Percentiles rank a stretch among this genome's conserved stretches.
Evolutionary conservation across 2,329 filamentous ascomycete species (phyloP).

Genomic region (Zymoseptoria passerinii): DNA sequence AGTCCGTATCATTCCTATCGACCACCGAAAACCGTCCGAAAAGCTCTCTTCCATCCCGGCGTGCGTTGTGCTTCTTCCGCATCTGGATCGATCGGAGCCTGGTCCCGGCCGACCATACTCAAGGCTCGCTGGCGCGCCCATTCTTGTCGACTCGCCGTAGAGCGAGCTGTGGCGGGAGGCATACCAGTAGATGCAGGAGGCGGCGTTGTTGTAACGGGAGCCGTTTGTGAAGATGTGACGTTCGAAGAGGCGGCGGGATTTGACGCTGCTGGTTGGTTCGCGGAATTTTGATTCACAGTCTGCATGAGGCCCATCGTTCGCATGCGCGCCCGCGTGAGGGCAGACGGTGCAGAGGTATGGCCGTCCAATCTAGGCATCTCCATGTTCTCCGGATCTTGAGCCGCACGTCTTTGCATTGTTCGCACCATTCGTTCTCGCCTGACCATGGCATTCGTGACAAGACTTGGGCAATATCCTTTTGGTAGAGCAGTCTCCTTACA

Average conservation of each 20-base stretch:
- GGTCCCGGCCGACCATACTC: slow-evolving; percentile 32
- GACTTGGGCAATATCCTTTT: slow-evolving; percentile 46
- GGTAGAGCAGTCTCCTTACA: slow-evolving; percentile 83
- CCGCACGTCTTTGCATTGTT: slow-evolving; percentile 46
- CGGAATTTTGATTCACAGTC: not conserved
- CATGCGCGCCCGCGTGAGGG: not conserved
- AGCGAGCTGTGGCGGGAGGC: slow-evolving; percentile 9
- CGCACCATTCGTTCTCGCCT: slow-evolving; percentile 65
- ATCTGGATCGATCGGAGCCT: slow-evolving; percentile 21
- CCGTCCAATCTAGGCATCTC: not conserved
- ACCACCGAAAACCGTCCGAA: slow-evolving; percentile 19
- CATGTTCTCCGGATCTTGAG: slow-evolving; percentile 6
- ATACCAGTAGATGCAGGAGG: not conserved
- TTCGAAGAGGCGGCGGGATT: not conserved
- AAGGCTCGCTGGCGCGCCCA: slow-evolving; percentile 40
- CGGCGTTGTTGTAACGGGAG: not conserved
- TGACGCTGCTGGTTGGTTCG: not conserved
- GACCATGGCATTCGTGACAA: slow-evolving; percentile 79
- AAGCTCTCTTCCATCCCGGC: slow-evolving; percentile 24
- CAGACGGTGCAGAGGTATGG: not conserved
- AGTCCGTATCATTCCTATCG: not conserved
- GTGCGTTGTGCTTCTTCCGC: slow-evolving; percentile 20
- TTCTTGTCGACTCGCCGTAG: slow-evolving; percentile 30
- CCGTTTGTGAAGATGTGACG: not conserved
- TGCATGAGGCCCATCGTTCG: not conserved